These are phyloP conservation scores for Pestalotiopsis sp. DNA, from an alignment of 2,329 filamentous ascomycete genomes.

Conservation along the genomic window DNA sequence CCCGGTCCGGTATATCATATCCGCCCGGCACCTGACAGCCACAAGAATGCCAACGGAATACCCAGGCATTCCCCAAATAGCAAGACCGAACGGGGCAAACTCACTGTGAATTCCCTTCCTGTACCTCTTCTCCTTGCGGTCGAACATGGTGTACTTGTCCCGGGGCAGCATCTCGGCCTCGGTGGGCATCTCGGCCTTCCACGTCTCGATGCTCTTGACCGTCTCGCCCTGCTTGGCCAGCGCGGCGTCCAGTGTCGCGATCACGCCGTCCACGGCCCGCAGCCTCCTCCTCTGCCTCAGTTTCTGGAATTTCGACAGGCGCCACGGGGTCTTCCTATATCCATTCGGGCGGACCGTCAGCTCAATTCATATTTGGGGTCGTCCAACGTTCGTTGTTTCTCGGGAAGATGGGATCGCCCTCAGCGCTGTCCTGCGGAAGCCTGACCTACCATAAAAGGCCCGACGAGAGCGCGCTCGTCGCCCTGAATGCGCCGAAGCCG, in stretches of 20 bases:
- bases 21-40: neutral
- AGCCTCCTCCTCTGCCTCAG: slow-evolving; percentile 82
- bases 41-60: no score
- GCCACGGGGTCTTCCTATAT: slow-evolving; percentile 90
- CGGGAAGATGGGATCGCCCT: neutral
- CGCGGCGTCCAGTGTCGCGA: slow-evolving; percentile 79
- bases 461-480: slow-evolving; percentile 74
- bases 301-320: slow-evolving; percentile 90
- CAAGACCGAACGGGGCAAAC: no score
- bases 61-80: no score
- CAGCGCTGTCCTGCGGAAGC: neutral
- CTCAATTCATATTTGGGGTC: neutral
- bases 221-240: slow-evolving; percentile 73
- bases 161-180: slow-evolving; percentile 94
- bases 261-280: slow-evolving; percentile 83
- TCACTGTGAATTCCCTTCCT: slow-evolving; percentile 96
- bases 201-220: slow-evolving; percentile 79
- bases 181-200: slow-evolving; percentile 95
- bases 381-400: neutral
- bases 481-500: slow-evolving; percentile 80
- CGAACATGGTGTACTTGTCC: slow-evolving; percentile 98
- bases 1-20: neutral
- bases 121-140: slow-evolving; percentile 93
- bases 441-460: slow-evolving; percentile 77
- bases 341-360: slow-evolving; percentile 1